phyloP scores from a whole-genome alignment of 2,329 filamentous ascomycete species.

The Thielaviopsis euricoi region DNA sequence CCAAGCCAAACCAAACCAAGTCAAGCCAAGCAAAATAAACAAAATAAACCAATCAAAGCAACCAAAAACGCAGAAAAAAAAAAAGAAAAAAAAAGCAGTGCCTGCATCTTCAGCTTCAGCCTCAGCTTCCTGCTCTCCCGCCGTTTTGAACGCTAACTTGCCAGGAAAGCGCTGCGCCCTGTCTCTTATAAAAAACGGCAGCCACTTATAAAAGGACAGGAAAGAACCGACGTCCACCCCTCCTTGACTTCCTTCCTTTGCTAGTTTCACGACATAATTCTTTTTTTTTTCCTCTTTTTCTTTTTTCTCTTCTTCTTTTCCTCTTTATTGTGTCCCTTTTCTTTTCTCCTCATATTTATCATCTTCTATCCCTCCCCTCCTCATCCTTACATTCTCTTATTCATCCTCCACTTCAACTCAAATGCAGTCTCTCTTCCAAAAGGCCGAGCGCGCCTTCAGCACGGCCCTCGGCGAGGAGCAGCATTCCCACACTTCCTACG shows the following conservation, averaged over 20 bases:
- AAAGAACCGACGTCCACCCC: neutral
- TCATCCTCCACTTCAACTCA: neutral
- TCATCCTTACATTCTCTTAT: neutral
- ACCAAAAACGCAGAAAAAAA: too few relatives aligned
- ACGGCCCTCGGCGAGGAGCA: slow-evolving; percentile 22
- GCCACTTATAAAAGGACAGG: neutral
- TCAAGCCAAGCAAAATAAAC: too few relatives aligned
- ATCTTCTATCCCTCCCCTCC: neutral
- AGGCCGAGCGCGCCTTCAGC: slow-evolving; percentile 22
- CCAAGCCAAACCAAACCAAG: too few relatives aligned
- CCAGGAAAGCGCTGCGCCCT: too few relatives aligned
- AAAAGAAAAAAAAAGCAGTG: too few relatives aligned
- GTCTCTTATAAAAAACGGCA: too few relatives aligned
- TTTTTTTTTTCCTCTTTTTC: neutral
- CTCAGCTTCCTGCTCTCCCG: too few relatives aligned
- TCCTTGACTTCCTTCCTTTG: neutral
- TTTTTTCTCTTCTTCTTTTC: neutral
- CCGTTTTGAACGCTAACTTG: too few relatives aligned
- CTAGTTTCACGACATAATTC: neutral
- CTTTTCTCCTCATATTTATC: neutral
- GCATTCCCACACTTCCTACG: slow-evolving; percentile 29
- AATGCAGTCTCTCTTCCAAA: slow-evolving; percentile 23
- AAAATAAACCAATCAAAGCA: too few relatives aligned
- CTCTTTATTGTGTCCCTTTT: neutral
- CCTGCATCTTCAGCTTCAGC: too few relatives aligned